Evolutionary conservation across 2,329 filamentous ascomycete genomes (phyloP).

Genomic region (Epichloe hybrida): DNA sequence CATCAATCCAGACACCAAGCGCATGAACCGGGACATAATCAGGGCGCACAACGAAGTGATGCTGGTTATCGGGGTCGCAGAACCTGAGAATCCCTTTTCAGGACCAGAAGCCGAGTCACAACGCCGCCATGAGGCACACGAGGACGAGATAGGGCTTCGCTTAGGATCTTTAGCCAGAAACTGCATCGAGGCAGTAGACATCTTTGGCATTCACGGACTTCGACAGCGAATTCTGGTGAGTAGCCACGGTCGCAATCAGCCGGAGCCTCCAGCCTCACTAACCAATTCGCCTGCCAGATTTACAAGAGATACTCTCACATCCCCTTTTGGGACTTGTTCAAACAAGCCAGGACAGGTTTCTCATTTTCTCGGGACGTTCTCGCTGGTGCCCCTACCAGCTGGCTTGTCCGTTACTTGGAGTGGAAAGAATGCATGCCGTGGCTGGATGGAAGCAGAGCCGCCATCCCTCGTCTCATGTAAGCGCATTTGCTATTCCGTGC

Average conservation of each 20-base stretch:
- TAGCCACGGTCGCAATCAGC: neutral
- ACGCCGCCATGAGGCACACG: constrained; percentile 31
- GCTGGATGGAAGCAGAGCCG: constrained; percentile 9
- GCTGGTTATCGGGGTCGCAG: constrained; percentile 48
- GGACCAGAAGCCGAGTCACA: constrained; percentile 27
- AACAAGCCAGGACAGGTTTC: constrained; percentile 14
- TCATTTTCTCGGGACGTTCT: constrained; percentile 19
- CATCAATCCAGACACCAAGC: constrained; percentile 39
- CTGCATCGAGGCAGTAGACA: constrained; percentile 27
- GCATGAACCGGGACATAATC: constrained; percentile 42
- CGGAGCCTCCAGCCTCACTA: neutral
- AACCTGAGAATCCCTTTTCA: constrained; percentile 34
- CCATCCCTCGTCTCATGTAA: constrained; percentile 15
- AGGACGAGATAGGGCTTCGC: constrained; percentile 31
- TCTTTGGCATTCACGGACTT: constrained; percentile 40
- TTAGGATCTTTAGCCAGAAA: constrained; percentile 19
- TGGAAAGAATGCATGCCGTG: constrained; percentile 14
- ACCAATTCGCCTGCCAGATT: constrained; percentile 24
- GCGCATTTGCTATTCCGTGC: neutral
- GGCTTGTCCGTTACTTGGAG: constrained; percentile 18
- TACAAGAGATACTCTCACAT: constrained; percentile 36
- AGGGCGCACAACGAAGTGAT: constrained; percentile 51
- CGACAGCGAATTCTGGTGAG: constrained; percentile 40
- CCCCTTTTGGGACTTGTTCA: constrained; percentile 32
- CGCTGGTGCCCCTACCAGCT: constrained; percentile 19